Evolutionary conservation across 139 green algal genomes (phyloP), one percentile per base, ranked within the genome.

Genomic region (Ettlia oleoabundans): DNA sequence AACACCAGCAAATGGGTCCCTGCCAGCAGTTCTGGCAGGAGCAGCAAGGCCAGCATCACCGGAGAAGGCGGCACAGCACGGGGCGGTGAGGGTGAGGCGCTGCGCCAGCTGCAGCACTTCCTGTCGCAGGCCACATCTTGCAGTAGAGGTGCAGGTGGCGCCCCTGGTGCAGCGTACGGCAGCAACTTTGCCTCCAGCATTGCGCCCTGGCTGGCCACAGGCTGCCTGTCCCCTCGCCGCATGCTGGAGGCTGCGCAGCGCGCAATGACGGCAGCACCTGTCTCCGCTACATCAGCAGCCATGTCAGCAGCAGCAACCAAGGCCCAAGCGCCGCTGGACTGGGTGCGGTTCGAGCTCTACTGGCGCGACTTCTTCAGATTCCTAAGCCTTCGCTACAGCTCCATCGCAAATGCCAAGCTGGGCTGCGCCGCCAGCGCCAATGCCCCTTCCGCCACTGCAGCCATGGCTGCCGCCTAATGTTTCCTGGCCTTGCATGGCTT

Each of bases 351-450:
- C 75, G 93, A 97, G 90, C 88, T 97, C 68, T 83, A 96, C 72
- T 97, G 92, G 93, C 74, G 93, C 7, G 93, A 97, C 78, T 97
- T 97, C 66, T 97, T 97, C 88, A 63, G 89, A 22, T 88, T 92
- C 40, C 77, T 93, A 10, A 92, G 69, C n/a, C 87, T 90, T n/a
- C 87, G 86, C 51, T 87, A 93, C 77, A 52, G 78, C 47, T 35
- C 65, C 42, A 40, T 84, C 18, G 41, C 64, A 38, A 43, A 22
- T 15, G 30, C 24, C 38, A 63, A 62, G 51, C 58, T 81, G 58
- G 58, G 38, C 15, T 19, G 6, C 38, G 41, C 21, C 9, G 28
- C 38, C 19, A 9, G 26, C n/a, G 13, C 15, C 65, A 41, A 22
- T 43, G 65, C 65, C 33, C n/a, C n/a, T n/a, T n/a, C n/a, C n/a